Evolutionary conservation across 164 flowering plant species (phyloP), one percentile per base, ranked within the genome.

Genomic region (Warburgia ugandensis): DNA sequence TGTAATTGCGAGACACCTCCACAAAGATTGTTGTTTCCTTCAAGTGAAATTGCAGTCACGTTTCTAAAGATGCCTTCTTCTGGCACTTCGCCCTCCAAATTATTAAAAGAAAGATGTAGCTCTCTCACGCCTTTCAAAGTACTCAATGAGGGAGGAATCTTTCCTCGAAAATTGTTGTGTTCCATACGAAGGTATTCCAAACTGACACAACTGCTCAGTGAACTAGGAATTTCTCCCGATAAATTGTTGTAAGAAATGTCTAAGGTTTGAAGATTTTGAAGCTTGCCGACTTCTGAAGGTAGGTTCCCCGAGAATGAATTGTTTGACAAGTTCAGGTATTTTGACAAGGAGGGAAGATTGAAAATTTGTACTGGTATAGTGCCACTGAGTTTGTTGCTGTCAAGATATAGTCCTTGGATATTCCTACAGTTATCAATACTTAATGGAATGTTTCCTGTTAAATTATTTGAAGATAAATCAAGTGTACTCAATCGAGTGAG

Each of bases 51-150:
- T 6, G 55, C 72, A 37, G 55, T 73, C 13, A 27, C 29, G 61
- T 70, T 70, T n/a, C 9, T 16, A 39, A 75, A 77, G 6, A 66
- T 29, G 3, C 83, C 79, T 19, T 45, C 31, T 2, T 29, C 54
- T 31, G 83, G 79, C 19, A 77, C 73, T 32, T 64, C 67, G 5
- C 77, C 77, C 11, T 73, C 68, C 10, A 77, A 21, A 25, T 63
- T 35, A 36, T 77, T 77, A 49, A 42, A 68, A 11, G 82, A 77
- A 1, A 77, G 40, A 54, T 70, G 56, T 3, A 73, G 45, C 23
- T 0, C 0, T n/a, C 1, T 17, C 5, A 38, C 19, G 41, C n/a
- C 41, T 13, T 0, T 13, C 17, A 38, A 13, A 13, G 0, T 13
- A 38, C 1, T n/a, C 4, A 38, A n/a, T 38, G 41, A 8, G 14